A percentile compares a stretch with the other conserved stretches of the same genome.
Conservation (phyloP, 2,329 filamentous ascomycete species). For the Apiospora phragmitis region DNA sequence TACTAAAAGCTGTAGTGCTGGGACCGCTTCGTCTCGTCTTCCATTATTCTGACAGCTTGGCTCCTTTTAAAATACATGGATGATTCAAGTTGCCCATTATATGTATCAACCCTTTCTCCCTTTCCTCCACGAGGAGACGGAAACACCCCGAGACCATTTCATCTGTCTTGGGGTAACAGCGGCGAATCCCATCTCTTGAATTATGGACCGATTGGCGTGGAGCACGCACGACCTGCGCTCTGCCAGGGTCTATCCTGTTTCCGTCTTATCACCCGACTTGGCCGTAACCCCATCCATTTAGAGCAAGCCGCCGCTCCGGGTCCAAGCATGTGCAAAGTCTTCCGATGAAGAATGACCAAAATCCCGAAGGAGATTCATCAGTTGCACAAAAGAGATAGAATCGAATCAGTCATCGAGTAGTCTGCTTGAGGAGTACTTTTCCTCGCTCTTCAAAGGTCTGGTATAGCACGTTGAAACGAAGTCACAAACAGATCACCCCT, state of each 20-base stretch:
- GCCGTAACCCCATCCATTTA: not conserved
- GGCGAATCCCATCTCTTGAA: not conserved
- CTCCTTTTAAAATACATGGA: not conserved
- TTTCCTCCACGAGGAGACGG: not conserved
- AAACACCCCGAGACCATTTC: not conserved
- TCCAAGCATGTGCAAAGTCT: not conserved
- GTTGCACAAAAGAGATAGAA: too few species aligned
- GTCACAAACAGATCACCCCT: not conserved
- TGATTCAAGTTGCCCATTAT: too few species aligned
- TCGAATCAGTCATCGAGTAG: not conserved
- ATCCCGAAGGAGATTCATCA: too few species aligned
- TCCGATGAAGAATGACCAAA: not conserved
- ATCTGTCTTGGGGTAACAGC: not conserved
- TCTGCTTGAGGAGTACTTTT: not conserved
- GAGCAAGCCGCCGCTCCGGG: not conserved
- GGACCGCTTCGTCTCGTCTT: not conserved
- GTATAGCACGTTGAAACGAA: not conserved
- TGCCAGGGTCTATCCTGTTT: not conserved
- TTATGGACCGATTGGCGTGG: not conserved
- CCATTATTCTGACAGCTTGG: not conserved
- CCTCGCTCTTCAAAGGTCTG: not conserved
- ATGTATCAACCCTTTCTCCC: not conserved
- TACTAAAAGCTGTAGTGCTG: not conserved
- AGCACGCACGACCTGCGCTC: not conserved
- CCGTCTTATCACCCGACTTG: conserved; percentile 1